Percentiles rank a stretch among this genome's conserved stretches.
Conservation (phyloP, 805 yeast species). For the Wickerhamiella galacta region DNA sequence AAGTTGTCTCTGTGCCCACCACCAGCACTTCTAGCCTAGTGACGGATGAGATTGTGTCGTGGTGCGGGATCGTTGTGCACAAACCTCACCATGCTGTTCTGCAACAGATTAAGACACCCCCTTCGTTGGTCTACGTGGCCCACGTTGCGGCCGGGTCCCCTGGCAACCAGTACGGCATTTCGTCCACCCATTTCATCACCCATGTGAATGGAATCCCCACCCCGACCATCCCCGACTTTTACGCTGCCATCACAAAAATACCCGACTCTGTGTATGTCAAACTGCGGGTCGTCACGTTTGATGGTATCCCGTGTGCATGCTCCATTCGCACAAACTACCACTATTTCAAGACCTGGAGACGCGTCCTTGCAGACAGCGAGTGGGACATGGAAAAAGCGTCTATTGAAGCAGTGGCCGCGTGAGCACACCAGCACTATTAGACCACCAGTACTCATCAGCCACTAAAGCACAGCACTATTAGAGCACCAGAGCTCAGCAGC, state of each 20-base stretch:
- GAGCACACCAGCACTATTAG: too few relatives aligned
- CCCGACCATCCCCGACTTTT: constrained; percentile 49
- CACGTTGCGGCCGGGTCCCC: constrained; percentile 69
- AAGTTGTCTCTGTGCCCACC: constrained; percentile 48
- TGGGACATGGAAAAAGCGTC: neutral
- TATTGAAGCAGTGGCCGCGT: too few relatives aligned
- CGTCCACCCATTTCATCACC: constrained; percentile 70
- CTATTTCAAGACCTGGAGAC: constrained; percentile 34
- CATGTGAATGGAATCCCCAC: constrained; percentile 71
- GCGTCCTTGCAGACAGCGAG: neutral
- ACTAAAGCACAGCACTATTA: too few relatives aligned
- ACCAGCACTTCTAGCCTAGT: constrained; percentile 37
- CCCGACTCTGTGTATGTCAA: constrained; percentile 72
- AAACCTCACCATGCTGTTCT: constrained; percentile 87
- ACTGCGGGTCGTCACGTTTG: constrained; percentile 66
- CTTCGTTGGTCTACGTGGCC: constrained; percentile 72
- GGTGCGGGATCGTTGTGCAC: constrained; percentile 77
- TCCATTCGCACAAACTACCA: constrained; percentile 78
- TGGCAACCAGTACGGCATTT: constrained; percentile 63
- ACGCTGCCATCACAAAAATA: constrained; percentile 46
- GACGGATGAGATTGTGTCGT: constrained; percentile 52
- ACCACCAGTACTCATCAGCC: too few relatives aligned
- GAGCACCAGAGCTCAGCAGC: too few relatives aligned
- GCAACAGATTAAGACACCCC: constrained; percentile 60
- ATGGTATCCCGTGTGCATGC: constrained; percentile 71